Evolutionary conservation across 345 rosid species (phyloP).

Genomic region (Eucalyptus tenuipes): DNA sequence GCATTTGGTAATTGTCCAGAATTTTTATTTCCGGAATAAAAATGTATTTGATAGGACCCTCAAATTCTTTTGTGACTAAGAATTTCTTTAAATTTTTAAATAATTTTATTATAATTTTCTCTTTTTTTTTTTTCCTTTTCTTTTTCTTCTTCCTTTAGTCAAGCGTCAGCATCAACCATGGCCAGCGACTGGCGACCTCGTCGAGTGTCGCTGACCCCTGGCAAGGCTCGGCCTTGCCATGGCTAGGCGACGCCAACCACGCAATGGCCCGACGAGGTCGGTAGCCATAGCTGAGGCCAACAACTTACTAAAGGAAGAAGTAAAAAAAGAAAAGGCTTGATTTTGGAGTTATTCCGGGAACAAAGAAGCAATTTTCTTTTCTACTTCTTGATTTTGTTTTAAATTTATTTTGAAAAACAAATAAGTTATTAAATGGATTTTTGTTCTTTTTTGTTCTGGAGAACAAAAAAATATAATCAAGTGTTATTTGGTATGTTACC

Average conservation of each 20-base stretch:
- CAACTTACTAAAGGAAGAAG: too few species aligned
- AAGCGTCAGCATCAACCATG: fast-evolving
- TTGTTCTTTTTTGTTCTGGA: fast-evolving
- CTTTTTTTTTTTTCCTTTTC: fast-evolving
- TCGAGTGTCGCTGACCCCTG: fast-evolving
- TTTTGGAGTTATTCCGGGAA: too few species aligned
- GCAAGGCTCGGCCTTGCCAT: too few species aligned
- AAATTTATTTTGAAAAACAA: too few species aligned
- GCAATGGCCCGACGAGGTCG: fast-evolving
- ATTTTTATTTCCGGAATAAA: fast-evolving
- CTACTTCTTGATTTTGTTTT: too few species aligned
- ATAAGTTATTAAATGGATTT: fast-evolving
- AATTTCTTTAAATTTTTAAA: too few species aligned
- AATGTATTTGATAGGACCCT: too few species aligned
- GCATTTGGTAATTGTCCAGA: fast-evolving
- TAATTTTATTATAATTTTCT: too few species aligned
- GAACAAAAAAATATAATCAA: too few species aligned
- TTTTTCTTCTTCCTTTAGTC: too few species aligned
- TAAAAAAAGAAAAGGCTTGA: too few species aligned
- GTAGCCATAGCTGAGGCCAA: fast-evolving
- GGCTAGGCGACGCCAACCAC: fast-evolving
- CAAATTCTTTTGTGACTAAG: fast-evolving
- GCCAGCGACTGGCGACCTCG: fast-evolving
- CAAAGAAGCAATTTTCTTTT: too few species aligned
- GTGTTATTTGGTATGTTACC: fast-evolving